A percentile compares a stretch with the other conserved stretches of the same genome.
Evolutionary conservation across 306 rosid species (phyloP).

Genomic region (Begonia fuchsioides): DNA sequence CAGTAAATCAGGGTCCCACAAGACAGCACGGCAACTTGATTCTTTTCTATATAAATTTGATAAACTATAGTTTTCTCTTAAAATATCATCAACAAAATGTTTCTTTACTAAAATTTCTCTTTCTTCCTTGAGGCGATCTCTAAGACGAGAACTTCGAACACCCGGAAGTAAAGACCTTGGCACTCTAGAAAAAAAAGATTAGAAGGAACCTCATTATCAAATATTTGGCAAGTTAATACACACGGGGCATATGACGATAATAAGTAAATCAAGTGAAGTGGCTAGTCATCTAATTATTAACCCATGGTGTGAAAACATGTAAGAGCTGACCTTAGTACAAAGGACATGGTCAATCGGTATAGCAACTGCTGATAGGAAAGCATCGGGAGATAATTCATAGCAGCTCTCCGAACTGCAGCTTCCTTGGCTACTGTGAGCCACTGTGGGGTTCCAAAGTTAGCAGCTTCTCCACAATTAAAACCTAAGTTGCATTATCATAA

Average conservation of each 20-base stretch:
- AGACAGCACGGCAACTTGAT: constrained; percentile 41
- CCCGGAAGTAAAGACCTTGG: constrained; percentile 90
- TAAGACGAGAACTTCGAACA: constrained; percentile 74
- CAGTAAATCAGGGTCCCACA: constrained; percentile 84
- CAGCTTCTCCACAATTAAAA: constrained; percentile 98
- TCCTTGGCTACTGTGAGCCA: constrained; percentile 95
- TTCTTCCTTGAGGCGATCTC: constrained; percentile 82
- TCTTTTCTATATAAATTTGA: constrained; percentile 52
- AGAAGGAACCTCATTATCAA: constrained; percentile 10
- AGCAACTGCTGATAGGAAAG: constrained; percentile 97
- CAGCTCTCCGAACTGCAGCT: constrained; percentile 99
- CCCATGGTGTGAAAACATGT: too few species aligned
- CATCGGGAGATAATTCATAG: constrained; percentile 98
- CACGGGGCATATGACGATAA: too few species aligned
- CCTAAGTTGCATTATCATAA: constrained; percentile 25
- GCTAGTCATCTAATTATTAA: too few species aligned
- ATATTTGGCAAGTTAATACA: constrained; percentile 8
- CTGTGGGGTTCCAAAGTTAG: constrained; percentile 93
- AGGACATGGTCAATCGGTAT: constrained; percentile 91
- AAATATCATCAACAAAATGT: constrained; percentile 75
- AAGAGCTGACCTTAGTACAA: constrained; percentile 55
- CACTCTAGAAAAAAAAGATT: constrained; percentile 35
- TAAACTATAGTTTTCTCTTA: constrained; percentile 48
- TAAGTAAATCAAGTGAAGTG: too few species aligned
- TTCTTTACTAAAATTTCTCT: constrained; percentile 72